Evolutionary conservation across 495 filamentous ascomycete genomes (phyloP).

Genomic region (Neurospora sp.): DNA sequence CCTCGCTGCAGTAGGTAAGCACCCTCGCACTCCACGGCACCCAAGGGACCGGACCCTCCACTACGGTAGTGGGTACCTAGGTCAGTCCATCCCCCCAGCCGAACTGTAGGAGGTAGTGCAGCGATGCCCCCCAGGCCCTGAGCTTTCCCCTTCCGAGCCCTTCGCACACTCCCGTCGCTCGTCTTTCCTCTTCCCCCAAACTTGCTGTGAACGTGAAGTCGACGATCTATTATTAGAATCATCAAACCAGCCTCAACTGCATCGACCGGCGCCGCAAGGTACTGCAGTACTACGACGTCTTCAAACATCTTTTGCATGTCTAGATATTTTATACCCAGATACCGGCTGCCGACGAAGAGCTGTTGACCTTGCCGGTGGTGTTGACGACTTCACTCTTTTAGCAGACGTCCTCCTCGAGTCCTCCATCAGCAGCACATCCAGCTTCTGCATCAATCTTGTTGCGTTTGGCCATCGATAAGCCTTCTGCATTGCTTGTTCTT

Average conservation of each 20-base stretch:
- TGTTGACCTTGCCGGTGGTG: not conserved
- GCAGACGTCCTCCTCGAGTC: not conserved
- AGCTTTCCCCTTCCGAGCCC: slow-evolving; percentile 2
- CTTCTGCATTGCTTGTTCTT: not conserved
- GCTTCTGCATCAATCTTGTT: not conserved
- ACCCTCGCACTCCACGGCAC: not conserved
- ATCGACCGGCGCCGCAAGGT: slow-evolving; percentile 24
- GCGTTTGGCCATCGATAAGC: not conserved
- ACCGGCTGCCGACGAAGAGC: not conserved
- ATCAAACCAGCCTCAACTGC: slow-evolving; percentile 27
- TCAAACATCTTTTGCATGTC: not conserved
- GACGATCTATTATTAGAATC: slow-evolving; percentile 25
- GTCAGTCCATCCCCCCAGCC: not conserved
- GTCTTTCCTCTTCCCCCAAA: slow-evolving; percentile 18
- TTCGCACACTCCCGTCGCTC: slow-evolving; percentile 9
- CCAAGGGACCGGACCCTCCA: not conserved
- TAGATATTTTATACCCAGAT: not conserved
- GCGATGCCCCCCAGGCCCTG: not conserved
- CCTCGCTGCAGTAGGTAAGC: not conserved
- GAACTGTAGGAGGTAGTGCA: not conserved
- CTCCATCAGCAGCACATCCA: not conserved
- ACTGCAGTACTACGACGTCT: not conserved
- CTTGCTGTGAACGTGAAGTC: slow-evolving; percentile 2
- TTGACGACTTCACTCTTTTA: not conserved
- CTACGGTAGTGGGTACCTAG: not conserved